Base-by-base conservation (phyloP, 768 basidiomycete species). In the Paxillus involutus region DNA sequence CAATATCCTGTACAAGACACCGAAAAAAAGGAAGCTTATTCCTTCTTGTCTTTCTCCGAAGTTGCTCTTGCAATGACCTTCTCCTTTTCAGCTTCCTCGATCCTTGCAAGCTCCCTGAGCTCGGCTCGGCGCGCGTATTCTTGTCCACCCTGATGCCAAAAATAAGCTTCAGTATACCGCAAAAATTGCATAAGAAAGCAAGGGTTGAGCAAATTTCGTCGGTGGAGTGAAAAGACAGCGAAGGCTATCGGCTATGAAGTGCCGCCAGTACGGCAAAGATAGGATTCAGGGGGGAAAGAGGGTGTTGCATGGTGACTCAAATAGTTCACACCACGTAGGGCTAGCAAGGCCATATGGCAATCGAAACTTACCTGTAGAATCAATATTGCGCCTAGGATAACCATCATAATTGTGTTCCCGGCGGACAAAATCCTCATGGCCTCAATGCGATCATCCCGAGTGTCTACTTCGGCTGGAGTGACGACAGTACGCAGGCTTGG, bases 401-500 rank as follows among this genome's bases (percentile, higher is more conserved):
- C 75, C 49, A 86, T 84, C 49, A 93, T 86, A 55, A 98, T 86
- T 46, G 90, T 82, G 65, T 97, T 96, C 10, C 87, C 94, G 6
- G 95, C 95, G 26, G 88, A 84, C 21, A 96, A 75, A 5, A 97
- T 78, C 49, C 82, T 82, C 67, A 98, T 75, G 17, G 94, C 91
- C 63, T 93, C 86, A 53, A 89, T 69, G 59, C 82, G 83, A 68
- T 92, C 89, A 17, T 72, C 73, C 19, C 77, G 72, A 26, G 85
- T 85, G 56, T 91, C 87, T 13, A 71, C 76, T 26, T 68, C 66
- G 44, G 73, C 60, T 13, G 89, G 89, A 24, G 74, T 75, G 11
- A 83, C 89, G 21, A 21, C 83, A 14, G 91, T 90, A 43, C 86
- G 84, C 52, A 95, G 76, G 21, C 82, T 78, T 17, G 89, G 90